These are phyloP conservation scores for Yarrowia sp. DNA, from an alignment of 805 yeast genomes.

Conservation along the genomic window DNA sequence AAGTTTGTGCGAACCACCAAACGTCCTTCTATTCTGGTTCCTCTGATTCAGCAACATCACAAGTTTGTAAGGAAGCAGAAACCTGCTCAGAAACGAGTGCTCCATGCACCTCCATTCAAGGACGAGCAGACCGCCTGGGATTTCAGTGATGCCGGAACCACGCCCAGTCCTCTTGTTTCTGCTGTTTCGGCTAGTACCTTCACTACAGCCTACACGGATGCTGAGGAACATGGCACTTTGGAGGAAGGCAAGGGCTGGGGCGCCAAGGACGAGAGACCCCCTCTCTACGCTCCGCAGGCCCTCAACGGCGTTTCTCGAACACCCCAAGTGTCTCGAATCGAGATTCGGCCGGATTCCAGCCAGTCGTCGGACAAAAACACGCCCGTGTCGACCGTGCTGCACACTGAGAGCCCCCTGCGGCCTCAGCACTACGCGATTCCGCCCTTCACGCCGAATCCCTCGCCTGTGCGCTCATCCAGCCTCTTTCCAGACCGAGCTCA, in stretches of 20 bases:
- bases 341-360: slow-evolving; percentile 2
- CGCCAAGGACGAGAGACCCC: neutral
- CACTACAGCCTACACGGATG: neutral
- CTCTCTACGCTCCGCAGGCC: neutral
- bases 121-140: slow-evolving; percentile 20
- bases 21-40: slow-evolving; percentile 12
- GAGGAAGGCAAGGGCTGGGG: neutral
- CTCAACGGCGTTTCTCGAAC: neutral
- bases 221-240: neutral
- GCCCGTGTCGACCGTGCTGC: neutral
- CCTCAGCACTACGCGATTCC: neutral
- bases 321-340: neutral
- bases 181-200: neutral
- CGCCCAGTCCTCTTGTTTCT: neutral
- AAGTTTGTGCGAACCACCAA: slow-evolving; percentile 56
- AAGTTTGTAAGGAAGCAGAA: slow-evolving; percentile 10
- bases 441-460: neutral
- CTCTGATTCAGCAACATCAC: slow-evolving; percentile 12
- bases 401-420: neutral
- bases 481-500: slow-evolving; percentile 9
- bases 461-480: neutral
- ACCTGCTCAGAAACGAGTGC: slow-evolving; percentile 5
- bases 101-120: neutral
- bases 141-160: neutral
- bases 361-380: neutral